Conservation (phyloP, 1,139 yeast species). For the Hyphopichia fennica region DNA sequence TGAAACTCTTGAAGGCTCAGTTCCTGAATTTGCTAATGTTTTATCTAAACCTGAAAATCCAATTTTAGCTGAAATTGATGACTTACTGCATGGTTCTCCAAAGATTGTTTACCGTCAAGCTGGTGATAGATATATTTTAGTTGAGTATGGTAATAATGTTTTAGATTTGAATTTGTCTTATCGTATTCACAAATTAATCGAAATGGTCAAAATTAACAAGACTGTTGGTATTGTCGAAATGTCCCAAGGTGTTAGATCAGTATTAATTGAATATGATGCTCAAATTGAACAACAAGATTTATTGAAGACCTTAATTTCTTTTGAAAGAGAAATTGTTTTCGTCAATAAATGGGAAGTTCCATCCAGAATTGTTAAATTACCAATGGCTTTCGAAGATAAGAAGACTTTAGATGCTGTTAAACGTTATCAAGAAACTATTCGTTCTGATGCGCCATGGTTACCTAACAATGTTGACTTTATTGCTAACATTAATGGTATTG, state of each 20-base stretch:
- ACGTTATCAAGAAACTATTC: constrained; percentile 89
- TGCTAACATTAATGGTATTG: constrained; percentile 81
- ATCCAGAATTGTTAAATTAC: constrained; percentile 79
- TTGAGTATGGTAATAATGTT: constrained; percentile 87
- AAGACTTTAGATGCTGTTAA: constrained; percentile 86
- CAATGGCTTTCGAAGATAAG: constrained; percentile 95
- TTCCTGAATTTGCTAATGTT: constrained; percentile 36
- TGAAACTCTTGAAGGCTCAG: constrained; percentile 39
- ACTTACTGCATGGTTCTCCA: constrained; percentile 44
- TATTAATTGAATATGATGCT: constrained; percentile 78
- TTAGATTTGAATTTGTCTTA: constrained; percentile 85
- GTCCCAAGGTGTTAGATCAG: constrained; percentile 97
- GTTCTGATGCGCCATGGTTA: constrained; percentile 94
- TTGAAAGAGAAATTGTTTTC: constrained; percentile 72
- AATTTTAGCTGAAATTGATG: constrained; percentile 45
- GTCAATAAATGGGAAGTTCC: constrained; percentile 83
- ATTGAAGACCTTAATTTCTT: constrained; percentile 63
- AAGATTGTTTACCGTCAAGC: constrained; percentile 89
- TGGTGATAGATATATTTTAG: constrained; percentile 88
- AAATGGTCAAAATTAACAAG: constrained; percentile 62
- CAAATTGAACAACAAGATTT: constrained; percentile 60
- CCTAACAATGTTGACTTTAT: constrained; percentile 96
- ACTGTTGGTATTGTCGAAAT: constrained; percentile 85
- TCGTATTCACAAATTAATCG: constrained; percentile 80
- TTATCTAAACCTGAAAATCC: constrained; percentile 58